Evolutionary conservation across 352 stramenopile species (phyloP), one percentile per base, ranked within the genome.

Genomic region (Phytophthora kernoviae): DNA sequence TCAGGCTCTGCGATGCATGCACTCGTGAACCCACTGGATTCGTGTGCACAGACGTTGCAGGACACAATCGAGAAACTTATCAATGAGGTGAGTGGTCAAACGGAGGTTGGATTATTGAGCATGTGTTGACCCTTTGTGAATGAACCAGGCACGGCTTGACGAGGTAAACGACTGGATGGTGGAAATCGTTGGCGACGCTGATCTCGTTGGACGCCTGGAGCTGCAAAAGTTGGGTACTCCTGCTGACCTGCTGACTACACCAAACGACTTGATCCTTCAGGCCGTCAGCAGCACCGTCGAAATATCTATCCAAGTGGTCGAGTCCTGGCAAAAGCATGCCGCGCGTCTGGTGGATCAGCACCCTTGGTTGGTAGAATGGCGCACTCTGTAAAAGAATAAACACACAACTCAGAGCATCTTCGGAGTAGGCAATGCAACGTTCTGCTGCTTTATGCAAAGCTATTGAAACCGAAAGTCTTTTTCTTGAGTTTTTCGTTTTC

Each of bases 91-190:
- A 54, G 69, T 54, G n/a, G 26, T 12, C 42, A 14, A 22, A 21
- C 32, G 21, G 9, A 30, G 24, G 21, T 18, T 56, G 46, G 15
- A 21, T 51, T 58, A 20, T 43, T 17, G 33, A 37, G 8, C 24
- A 20, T 36, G 5, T 24, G 32, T 52, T 32, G 27, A 54, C 33
- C 30, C 11, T 30, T 26, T 64, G 34, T 68, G 18, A 54, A 41
- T 49, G 27, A 20, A 43, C 40, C 67, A 91, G 70, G 84, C 84
- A 6, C 77, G 84, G 32, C 65, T 91, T 43, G 78, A 94, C 46
- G 80, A 93, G 63, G 63, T 96, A 20, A 91, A 96, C 55, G 85
- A 94, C 50, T 68, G 77, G 43, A 92, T 96, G 73, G 39, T 49
- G 36, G 79, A 96, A 50, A 77, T 94, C 40, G 62, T 91, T 10